Percentiles rank a stretch among this genome's conserved stretches.
Conservation (phyloP, 2,329 filamentous ascomycete genomes). For the Penicillium sp. region DNA sequence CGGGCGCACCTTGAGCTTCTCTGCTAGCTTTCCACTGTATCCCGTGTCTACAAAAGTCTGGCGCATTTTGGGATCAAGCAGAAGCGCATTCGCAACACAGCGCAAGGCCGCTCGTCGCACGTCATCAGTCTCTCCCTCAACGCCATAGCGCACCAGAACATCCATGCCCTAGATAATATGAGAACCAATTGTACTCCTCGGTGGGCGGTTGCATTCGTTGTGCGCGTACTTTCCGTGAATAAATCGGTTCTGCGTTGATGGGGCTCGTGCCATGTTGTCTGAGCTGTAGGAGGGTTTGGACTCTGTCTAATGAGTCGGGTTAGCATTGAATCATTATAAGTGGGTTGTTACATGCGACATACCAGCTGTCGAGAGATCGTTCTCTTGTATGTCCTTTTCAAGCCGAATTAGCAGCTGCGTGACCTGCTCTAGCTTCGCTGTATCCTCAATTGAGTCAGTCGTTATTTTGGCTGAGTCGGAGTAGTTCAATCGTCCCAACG, state of each 20-base stretch:
- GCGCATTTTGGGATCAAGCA: constrained; percentile 64
- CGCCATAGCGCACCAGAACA: constrained; percentile 68
- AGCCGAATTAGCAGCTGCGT: constrained; percentile 61
- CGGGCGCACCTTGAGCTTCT: constrained; percentile 57
- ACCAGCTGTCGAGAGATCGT: constrained; percentile 59
- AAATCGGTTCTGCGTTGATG: constrained; percentile 72
- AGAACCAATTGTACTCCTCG: constrained; percentile 4
- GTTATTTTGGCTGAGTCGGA: not conserved
- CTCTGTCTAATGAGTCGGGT: constrained; percentile 29
- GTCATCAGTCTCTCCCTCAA: constrained; percentile 60
- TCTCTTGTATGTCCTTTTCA: constrained; percentile 58
- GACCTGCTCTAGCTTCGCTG: constrained; percentile 67
- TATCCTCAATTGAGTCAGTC: constrained; percentile 1
- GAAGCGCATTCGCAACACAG: constrained; percentile 79
- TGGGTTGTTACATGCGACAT: constrained; percentile 29
- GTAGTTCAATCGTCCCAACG: not conserved
- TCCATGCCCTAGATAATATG: constrained; percentile 61
- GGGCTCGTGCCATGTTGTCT: constrained; percentile 75
- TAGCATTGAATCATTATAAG: not conserved
- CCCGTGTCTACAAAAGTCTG: constrained; percentile 70
- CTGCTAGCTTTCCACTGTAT: constrained; percentile 64
- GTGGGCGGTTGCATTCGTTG: not conserved
- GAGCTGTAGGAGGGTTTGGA: constrained; percentile 55
- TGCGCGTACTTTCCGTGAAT: constrained; percentile 64
- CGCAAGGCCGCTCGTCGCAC: constrained; percentile 72